Evolutionary conservation across 2,329 filamentous ascomycete genomes (phyloP).

Genomic region (Rhexocercosporidium sp.): DNA sequence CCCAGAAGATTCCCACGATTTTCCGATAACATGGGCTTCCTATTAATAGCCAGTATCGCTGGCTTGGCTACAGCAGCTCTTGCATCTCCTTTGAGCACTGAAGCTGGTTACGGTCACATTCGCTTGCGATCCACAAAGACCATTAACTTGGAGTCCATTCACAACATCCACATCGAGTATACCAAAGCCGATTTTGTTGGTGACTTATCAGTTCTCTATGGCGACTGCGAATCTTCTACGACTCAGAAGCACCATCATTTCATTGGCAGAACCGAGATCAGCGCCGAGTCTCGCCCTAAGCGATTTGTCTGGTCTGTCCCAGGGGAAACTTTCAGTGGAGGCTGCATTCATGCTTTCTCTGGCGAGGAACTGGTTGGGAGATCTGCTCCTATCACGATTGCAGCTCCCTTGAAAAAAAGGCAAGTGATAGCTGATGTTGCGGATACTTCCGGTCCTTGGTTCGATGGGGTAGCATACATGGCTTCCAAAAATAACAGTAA

Average conservation of each 20-base stretch:
- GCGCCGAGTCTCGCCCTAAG: constrained; percentile 46
- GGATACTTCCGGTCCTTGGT: constrained; percentile 60
- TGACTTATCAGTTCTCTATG: constrained; percentile 55
- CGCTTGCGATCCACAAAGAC: constrained; percentile 1
- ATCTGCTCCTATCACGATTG: constrained; percentile 27
- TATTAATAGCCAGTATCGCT: background rate
- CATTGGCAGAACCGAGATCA: constrained; percentile 38
- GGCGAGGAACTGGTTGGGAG: constrained; percentile 31
- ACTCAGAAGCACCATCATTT: constrained; percentile 21
- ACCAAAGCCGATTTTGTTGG: constrained; percentile 54
- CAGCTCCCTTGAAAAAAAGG: constrained; percentile 6
- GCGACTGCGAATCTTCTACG: constrained; percentile 68
- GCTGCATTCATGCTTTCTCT: constrained; percentile 46
- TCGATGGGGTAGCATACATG: constrained; percentile 66
- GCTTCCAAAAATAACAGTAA: constrained; percentile 57
- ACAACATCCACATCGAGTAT: constrained; percentile 52
- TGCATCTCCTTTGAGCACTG: constrained; percentile 3
- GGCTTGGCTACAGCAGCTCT: background rate
- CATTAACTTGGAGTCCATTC: constrained; percentile 39
- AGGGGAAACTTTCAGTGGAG: constrained; percentile 36
- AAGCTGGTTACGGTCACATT: constrained; percentile 1
- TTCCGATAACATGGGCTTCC: constrained; percentile 3
- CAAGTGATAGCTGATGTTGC: constrained; percentile 21
- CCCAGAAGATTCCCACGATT: background rate
- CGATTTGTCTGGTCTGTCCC: constrained; percentile 49